Base-by-base conservation (phyloP, 495 filamentous ascomycete genomes). In the Coniosporium apollinis region DNA sequence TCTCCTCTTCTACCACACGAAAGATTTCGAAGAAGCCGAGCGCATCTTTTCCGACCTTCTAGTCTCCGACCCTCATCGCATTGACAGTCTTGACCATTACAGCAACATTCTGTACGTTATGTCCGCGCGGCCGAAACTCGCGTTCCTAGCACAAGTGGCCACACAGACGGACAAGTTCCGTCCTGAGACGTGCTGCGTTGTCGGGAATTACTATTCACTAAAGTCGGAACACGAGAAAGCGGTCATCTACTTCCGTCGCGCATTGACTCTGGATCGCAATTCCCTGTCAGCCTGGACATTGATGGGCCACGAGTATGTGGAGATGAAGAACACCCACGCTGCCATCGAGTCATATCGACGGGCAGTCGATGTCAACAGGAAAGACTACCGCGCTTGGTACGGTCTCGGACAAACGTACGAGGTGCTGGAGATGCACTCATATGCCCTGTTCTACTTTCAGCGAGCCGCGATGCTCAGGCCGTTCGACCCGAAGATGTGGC, bases 231-330 rank as follows among this genome's bases (percentile, higher is more conserved):
- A 99, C 51, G 91, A 99, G 54, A 99, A 99, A 49, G 91, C 91
- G 0, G 84, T 96, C 16, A 81, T 91, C 56, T 96, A 94, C 58
- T 99, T 99, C 63, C 80, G 91, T 3, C 80, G 91, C 13, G 91
- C 91, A 0, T 61, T 99, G n/a, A 94, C 82, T 1, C 66, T 99
- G 1, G 91, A 99, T 52, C 79, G 86, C 7, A 78, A 70, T 28
- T 99, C 87, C 45, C 64, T 93, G 20, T 87, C 82, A 3, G 91
- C 91, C 10, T 99, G 91, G 91, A 99, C 86, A 1, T 65, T 99
- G 0, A 99, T 99, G 91, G 91, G 91, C 6, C 91, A 96, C 52
- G 91, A 99, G 51, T 99, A 94, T 54, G 82, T 96, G 22, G 91
- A 99, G 53, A 77, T 99, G 61, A 99, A 96, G 48, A 99, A 99